Base-by-base conservation (phyloP, 441 rosid species). In the Capsella rubella region DNA sequence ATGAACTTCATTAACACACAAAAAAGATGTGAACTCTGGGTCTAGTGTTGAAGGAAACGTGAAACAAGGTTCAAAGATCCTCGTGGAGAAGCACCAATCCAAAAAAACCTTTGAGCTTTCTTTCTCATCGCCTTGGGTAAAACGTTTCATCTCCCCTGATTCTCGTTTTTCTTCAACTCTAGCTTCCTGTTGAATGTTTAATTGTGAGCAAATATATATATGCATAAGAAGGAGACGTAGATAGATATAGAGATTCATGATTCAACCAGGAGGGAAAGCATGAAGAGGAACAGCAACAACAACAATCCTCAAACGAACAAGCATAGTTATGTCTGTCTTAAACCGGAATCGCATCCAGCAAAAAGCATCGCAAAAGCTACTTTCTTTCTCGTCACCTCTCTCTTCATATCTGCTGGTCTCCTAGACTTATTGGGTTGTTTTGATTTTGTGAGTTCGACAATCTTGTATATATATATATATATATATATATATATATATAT, bases 321-420 rank as follows among this genome's bases (percentile, higher is more conserved):
- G 39, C 16, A 43, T 43, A 43, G n/a, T 10, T 62, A 62, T 62
- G 52, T 43, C 51, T 62, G 35, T 28, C 64, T 46, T 9, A 65
- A 45, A 66, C 59, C 45, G 52, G 13, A 27, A 11, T 35, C 64
- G 59, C 25, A 58, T 34, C 63, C 14, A 42, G 58, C 59, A 35
- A 77, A 59, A 45, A 27, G 8, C 58, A 65, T 66, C 27, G 64
- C 64, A 2, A 77, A 77, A 57, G 50, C 76, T 51, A 64, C 76
- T 51, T 8, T 71, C 5, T 71, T 71, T 64, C 16, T 58, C 58
- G 9, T 71, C 35, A 42, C 13, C 16, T 71, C 57, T 43, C 45
- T 77, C 37, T 59, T 77, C 73, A 27, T 77, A 34, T 77, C 68
- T 42, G 56, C 55, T 59, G 63, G 63, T 59, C 73, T 75, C 37